phyloP scores from a whole-genome alignment of 345 rosid species.

The Xanthoceras sorbifolium region DNA sequence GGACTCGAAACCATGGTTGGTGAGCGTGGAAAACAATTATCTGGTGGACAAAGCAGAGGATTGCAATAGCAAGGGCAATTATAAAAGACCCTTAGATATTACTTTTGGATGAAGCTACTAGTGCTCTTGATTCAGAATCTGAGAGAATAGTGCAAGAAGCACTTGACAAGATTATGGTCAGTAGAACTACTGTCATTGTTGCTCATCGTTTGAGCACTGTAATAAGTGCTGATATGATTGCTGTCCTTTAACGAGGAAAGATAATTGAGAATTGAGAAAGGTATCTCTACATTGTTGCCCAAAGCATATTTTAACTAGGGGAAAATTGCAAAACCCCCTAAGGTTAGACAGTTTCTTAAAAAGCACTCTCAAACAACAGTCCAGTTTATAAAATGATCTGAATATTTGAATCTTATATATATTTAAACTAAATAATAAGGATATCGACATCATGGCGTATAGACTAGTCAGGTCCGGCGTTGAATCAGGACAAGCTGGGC shows the following conservation, averaged over 20 bases:
- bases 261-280: conserved; percentile 61
- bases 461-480: too few relatives aligned
- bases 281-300: conserved; percentile 28
- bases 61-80: too few relatives aligned
- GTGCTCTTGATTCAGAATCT: conserved; percentile 35
- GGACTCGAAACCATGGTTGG: conserved; percentile 92
- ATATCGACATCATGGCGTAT: too few relatives aligned
- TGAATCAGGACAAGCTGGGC: too few relatives aligned
- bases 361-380: too few relatives aligned
- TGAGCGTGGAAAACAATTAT: conserved; percentile 88
- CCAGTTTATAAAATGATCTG: too few relatives aligned
- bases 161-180: conserved; percentile 44
- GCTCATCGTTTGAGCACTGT: conserved; percentile 51
- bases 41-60: conserved; percentile 65
- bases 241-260: conserved; percentile 46
- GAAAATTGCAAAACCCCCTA: too few relatives aligned
- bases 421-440: too few relatives aligned
- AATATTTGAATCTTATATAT: too few relatives aligned
- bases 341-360: too few relatives aligned
- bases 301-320: too few relatives aligned
- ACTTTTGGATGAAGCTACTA: conserved; percentile 40
- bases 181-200: conserved; percentile 50
- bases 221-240: conserved; percentile 7
- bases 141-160: conserved; percentile 54
- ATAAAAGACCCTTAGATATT: conserved; percentile 42